Evolutionary conservation across 2,329 filamentous ascomycete genomes (phyloP).

Genomic region (Pseudogymnoascus sp.): DNA sequence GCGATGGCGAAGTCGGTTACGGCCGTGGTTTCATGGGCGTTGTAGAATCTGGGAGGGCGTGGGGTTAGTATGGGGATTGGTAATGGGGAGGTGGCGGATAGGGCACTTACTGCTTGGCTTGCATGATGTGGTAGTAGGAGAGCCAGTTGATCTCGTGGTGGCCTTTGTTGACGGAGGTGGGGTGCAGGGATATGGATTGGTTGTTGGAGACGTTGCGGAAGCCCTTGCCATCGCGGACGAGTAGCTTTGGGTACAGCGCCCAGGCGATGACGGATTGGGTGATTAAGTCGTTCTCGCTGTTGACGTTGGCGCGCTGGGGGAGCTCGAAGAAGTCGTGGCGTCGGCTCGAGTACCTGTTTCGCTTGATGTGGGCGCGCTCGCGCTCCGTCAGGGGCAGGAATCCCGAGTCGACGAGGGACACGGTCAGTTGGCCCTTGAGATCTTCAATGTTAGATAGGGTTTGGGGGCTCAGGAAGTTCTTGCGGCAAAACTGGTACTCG

Average conservation of each 20-base stretch:
- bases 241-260: conserved; percentile 91
- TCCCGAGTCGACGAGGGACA: conserved; percentile 77
- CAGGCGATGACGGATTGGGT: conserved; percentile 79
- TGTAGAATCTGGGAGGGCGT: conserved; percentile 57
- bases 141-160: conserved; percentile 66
- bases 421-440: conserved; percentile 82
- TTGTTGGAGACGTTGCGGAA: conserved; percentile 91
- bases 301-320: conserved; percentile 64
- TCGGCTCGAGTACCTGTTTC: conserved; percentile 56
- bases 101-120: conserved; percentile 63
- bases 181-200: conserved; percentile 79
- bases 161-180: conserved; percentile 80
- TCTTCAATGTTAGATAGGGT: conserved; percentile 90
- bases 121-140: conserved; percentile 97
- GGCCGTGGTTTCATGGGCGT: conserved; percentile 81
- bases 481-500: conserved; percentile 86
- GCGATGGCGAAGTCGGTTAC: conserved; percentile 76
- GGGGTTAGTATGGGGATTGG: conserved; percentile 19
- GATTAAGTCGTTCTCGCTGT: conserved; percentile 74
- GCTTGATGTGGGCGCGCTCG: conserved; percentile 49
- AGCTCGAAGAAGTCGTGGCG: conserved; percentile 70
- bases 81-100: background rate
- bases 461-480: conserved; percentile 87
- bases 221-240: conserved; percentile 76
- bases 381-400: conserved; percentile 68